Percentiles rank a stretch among this genome's conserved stretches.
These are phyloP conservation scores for Aspergillus cristatus DNA, from an alignment of 495 filamentous ascomycete genomes.

Conservation along the genomic window DNA sequence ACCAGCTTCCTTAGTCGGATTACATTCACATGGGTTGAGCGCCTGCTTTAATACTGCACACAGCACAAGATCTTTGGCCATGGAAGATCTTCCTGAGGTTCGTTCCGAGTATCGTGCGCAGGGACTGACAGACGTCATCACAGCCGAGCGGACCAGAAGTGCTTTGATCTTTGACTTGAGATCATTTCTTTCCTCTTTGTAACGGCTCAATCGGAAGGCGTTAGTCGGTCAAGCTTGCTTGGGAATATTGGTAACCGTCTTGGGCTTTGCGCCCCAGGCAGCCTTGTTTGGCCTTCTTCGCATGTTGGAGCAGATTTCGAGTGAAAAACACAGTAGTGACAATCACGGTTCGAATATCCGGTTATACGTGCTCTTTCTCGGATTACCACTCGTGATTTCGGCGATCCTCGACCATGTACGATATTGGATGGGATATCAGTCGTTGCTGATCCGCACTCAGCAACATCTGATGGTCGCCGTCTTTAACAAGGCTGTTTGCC, in stretches of 20 bases:
- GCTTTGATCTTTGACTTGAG: not conserved
- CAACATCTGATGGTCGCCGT: too few species aligned
- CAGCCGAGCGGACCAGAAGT: not conserved
- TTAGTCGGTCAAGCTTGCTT: too few species aligned
- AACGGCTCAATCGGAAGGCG: not conserved
- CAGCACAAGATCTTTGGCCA: too few species aligned
- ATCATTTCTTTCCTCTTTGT: not conserved
- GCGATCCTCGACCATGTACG: not conserved
- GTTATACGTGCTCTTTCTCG: not conserved
- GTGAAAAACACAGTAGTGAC: slow-evolving; percentile 8
- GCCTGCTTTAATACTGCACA: too few species aligned
- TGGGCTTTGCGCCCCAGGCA: not conserved
- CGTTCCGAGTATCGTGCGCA: slow-evolving; percentile 42
- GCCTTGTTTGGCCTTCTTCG: slow-evolving; percentile 38
- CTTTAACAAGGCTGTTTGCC: not conserved
- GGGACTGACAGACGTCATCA: slow-evolving; percentile 35
- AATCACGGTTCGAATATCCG: too few species aligned
- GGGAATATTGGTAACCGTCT: not conserved
- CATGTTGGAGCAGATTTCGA: not conserved
- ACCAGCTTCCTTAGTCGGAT: slow-evolving; percentile 47
- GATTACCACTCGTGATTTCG: not conserved
- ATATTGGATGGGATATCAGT: too few species aligned
- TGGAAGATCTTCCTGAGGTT: too few species aligned
- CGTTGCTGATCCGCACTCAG: too few species aligned
- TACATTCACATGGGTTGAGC: slow-evolving; percentile 48